Base-by-base conservation (phyloP, 2,329 filamentous ascomycete species). In the Emergomyces pasteurianus region DNA sequence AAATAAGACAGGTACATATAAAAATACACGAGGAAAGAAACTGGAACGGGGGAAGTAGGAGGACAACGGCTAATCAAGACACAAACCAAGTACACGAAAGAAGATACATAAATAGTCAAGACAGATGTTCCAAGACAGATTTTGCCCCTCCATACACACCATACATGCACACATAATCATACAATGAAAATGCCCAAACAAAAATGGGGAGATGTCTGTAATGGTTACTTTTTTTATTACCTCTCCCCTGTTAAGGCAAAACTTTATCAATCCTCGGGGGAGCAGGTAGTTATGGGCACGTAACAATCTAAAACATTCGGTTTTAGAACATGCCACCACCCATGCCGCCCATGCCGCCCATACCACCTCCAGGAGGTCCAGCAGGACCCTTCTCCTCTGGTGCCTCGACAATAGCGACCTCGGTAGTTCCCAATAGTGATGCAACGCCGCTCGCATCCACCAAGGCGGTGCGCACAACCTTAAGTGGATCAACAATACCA, bases 401-500 rank as follows among this genome's bases (percentile, higher is more conserved):
- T 59, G 92, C 94, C 75, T 99, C 94, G 58, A 96, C 92, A 66
- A 99, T 96, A 67, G 94, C 92, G 61, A 97, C 94, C 81, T 99
- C 94, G 63, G 94, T 99, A 67, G 94, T 99, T 74, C 94, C 94
- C 64, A 99, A 88, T 63, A 99, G 86, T 59, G 92, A 97, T 59
- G 94, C 94, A 70, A 99, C 94, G 79, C 94, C 94, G 73, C 88
- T 92, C 69, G 94, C 94, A 71, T 99, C 94, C 71, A 92, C 84
- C 62, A 99, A 87, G 72, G 90, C 92, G 65, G 94, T 99, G 71
- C 94, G 91, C 73, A 99, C 94, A 69, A 99, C 94, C 89, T 99
- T 99, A 83, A 99, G 89, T 66, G 94, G 94, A 76, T 99, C 94
- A 63, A 99, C 88, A 77, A 99, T 99, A 88, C 94, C 94, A 68